Evolutionary conservation across 768 basidiomycete species (phyloP).

Genomic region (Dioszegia aurantiaca): DNA sequence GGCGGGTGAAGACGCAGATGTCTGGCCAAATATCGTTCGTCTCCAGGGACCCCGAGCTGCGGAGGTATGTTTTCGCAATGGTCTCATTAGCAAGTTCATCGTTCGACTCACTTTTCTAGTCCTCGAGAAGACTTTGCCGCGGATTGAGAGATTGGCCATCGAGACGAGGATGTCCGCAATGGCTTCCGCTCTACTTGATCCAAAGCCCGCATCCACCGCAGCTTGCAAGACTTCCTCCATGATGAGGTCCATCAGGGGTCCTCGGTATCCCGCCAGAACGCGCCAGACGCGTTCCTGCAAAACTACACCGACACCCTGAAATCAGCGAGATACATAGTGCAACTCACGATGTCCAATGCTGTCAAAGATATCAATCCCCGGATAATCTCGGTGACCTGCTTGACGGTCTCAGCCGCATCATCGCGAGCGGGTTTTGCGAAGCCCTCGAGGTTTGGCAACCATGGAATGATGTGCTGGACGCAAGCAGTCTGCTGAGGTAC

Average conservation of each 20-base stretch:
- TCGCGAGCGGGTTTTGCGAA: constrained; percentile 68
- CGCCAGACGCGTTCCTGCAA: constrained; percentile 75
- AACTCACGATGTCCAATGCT: constrained; percentile 65
- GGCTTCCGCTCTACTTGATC: constrained; percentile 69
- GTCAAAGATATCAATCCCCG: constrained; percentile 75
- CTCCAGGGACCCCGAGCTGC: constrained; percentile 62
- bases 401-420: constrained; percentile 70
- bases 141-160: constrained; percentile 70
- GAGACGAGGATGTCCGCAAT: constrained; percentile 71
- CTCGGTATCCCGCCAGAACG: constrained; percentile 69
- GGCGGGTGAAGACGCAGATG: constrained; percentile 70
- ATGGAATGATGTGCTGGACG: constrained; percentile 78
- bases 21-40: constrained; percentile 54
- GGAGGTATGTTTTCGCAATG: constrained; percentile 68
- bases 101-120: constrained; percentile 65
- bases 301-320: constrained; percentile 61
- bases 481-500: constrained; percentile 65
- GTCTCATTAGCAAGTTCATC: constrained; percentile 55
- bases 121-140: constrained; percentile 73
- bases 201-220: constrained; percentile 78
- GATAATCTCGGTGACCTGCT: constrained; percentile 74
- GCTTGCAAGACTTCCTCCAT: constrained; percentile 76
- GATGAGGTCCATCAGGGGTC: constrained; percentile 65
- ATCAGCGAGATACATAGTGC: neutral
- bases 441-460: constrained; percentile 74